Evolutionary conservation across 106 monocot genomes (phyloP).

Genomic region (Phalaenopsis equestris): DNA sequence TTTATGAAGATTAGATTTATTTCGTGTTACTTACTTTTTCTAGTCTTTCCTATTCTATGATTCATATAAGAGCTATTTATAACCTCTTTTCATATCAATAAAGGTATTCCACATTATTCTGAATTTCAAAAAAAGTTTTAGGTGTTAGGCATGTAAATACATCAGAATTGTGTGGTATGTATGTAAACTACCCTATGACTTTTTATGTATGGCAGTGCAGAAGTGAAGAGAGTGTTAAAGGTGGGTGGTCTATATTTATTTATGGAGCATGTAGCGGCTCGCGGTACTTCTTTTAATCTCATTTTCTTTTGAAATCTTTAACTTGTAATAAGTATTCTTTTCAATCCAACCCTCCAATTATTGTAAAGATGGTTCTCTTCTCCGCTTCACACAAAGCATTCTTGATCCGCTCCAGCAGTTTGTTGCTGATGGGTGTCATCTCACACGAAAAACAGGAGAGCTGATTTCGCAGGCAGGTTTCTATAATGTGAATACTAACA

Average conservation of each 20-base stretch:
- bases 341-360: background rate
- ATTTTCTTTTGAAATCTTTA: background rate
- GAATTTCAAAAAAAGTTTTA: too few species aligned
- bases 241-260: conserved; percentile 75
- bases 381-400: conserved; percentile 38
- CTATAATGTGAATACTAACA: conserved; percentile 34
- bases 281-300: conserved; percentile 32
- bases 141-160: too few species aligned
- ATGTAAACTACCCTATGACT: background rate
- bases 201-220: conserved; percentile 33
- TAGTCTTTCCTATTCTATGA: too few species aligned
- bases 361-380: conserved; percentile 58
- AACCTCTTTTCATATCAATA: too few species aligned
- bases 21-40: too few species aligned
- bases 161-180: too few species aligned
- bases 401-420: conserved; percentile 88
- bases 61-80: too few species aligned
- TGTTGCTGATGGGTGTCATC: conserved; percentile 80
- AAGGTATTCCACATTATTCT: too few species aligned
- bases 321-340: background rate
- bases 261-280: conserved; percentile 79
- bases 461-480: conserved; percentile 61
- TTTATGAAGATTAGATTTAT: too few species aligned
- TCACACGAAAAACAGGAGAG: conserved; percentile 69
- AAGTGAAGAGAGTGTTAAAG: conserved; percentile 80